Conservation (phyloP, 495 filamentous ascomycete genomes). For the Hypoxylon rickii region DNA sequence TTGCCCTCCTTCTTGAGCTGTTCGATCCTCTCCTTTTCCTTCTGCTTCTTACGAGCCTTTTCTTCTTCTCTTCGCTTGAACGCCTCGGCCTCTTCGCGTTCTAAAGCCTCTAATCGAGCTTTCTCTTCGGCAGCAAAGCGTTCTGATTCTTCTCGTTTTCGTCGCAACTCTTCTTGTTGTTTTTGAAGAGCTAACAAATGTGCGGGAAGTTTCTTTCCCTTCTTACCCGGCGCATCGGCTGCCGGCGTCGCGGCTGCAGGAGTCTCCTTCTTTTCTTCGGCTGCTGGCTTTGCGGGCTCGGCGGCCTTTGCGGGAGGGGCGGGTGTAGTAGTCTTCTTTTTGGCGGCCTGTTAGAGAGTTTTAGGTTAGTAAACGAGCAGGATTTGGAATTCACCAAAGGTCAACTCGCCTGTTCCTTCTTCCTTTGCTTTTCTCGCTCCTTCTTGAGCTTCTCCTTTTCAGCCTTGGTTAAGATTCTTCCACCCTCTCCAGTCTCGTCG, state of each 20-base stretch:
- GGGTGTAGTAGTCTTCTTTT: slow-evolving; percentile 64
- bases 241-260: slow-evolving; percentile 50
- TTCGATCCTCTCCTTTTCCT: slow-evolving; percentile 93
- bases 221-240: slow-evolving; percentile 62
- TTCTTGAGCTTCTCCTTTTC: slow-evolving; percentile 97
- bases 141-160: slow-evolving; percentile 76
- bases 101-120: slow-evolving; percentile 70
- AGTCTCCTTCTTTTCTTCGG: slow-evolving; percentile 51
- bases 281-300: slow-evolving; percentile 53
- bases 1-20: slow-evolving; percentile 95
- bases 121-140: slow-evolving; percentile 72
- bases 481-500: slow-evolving; percentile 60
- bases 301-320: slow-evolving; percentile 52
- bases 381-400: slow-evolving; percentile 10
- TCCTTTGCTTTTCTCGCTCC: slow-evolving; percentile 92
- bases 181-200: slow-evolving; percentile 83
- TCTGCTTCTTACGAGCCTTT: slow-evolving; percentile 84
- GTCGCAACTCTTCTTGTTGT: slow-evolving; percentile 82
- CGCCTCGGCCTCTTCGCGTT: slow-evolving; percentile 63
- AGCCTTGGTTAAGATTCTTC: slow-evolving; percentile 84
- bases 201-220: slow-evolving; percentile 90
- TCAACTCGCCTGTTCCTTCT: slow-evolving; percentile 80
- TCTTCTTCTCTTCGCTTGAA: slow-evolving; percentile 63
- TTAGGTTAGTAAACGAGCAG: no score
- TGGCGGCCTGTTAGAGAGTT: slow-evolving; percentile 64